Conservation (phyloP, 768 basidiomycete species). For the Lentinula boryana region DNA sequence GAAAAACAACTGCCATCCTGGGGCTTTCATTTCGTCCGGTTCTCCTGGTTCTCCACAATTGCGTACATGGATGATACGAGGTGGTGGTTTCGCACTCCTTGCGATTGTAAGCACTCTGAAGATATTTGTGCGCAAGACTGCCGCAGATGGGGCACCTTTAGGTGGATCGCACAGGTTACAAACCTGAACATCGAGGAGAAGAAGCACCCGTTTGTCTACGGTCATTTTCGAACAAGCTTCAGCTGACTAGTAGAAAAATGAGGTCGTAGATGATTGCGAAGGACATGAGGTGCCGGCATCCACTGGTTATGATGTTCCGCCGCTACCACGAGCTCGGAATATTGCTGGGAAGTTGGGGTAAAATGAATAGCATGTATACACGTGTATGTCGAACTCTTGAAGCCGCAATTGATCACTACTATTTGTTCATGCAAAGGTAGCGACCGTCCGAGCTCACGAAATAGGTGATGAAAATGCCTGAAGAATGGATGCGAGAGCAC, state of each 20-base stretch:
- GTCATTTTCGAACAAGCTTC: not conserved
- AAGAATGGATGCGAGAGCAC: not conserved
- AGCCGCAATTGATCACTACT: not conserved
- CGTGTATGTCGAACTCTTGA: not conserved
- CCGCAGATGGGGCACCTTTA: constrained; percentile 31
- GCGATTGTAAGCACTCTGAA: constrained; percentile 29
- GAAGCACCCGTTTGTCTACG: constrained; percentile 28
- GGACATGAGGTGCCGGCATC: not conserved
- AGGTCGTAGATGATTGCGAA: not conserved
- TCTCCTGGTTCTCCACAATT: constrained; percentile 60
- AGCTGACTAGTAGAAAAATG: not conserved
- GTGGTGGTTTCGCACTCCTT: constrained; percentile 40
- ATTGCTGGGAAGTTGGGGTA: not conserved
- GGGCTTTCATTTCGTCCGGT: constrained; percentile 46
- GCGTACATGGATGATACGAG: constrained; percentile 62
- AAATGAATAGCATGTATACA: not conserved
- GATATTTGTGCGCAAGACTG: constrained; percentile 30
- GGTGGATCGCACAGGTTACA: constrained; percentile 28
- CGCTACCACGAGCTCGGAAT: not conserved
- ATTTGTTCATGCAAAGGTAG: not conserved
- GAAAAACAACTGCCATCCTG: constrained; percentile 61
- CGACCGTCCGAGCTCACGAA: not conserved
- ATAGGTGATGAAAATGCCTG: not conserved
- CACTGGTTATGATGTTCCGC: not conserved
- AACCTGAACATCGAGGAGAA: constrained; percentile 38